Conservation (phyloP, 2,329 filamentous ascomycete species). For the Cytospora chrysosperma region DNA sequence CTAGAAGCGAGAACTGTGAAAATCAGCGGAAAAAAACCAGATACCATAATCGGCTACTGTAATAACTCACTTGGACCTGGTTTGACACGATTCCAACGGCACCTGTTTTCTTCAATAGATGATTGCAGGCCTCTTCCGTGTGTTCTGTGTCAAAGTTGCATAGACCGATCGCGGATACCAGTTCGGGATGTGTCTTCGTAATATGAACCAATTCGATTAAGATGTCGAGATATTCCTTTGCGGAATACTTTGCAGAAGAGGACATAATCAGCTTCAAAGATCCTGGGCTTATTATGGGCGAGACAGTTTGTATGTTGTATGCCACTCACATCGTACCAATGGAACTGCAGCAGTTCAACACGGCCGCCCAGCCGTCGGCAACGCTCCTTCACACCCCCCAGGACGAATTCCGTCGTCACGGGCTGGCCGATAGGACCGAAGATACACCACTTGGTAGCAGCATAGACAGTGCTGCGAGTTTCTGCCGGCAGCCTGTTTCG, state of each 20-base stretch:
- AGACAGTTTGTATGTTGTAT: too few species aligned
- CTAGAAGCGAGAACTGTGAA: constrained; percentile 35
- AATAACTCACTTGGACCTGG: constrained; percentile 34
- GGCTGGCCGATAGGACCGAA: constrained; percentile 30
- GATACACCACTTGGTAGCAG: constrained; percentile 38
- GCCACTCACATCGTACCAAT: constrained; percentile 36
- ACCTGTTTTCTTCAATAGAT: constrained; percentile 32
- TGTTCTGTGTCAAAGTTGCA: constrained; percentile 38
- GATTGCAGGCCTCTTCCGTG: constrained; percentile 34
- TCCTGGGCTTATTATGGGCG: too few species aligned
- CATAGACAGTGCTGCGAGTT: constrained; percentile 29
- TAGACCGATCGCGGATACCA: constrained; percentile 34
- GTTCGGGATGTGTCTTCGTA: constrained; percentile 30
- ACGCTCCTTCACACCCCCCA: constrained; percentile 34
- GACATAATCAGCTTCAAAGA: too few species aligned
- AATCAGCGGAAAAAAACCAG: not conserved
- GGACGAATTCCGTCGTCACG: constrained; percentile 32
- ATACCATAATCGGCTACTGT: not conserved
- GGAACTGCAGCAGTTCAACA: constrained; percentile 38
- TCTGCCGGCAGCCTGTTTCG: constrained; percentile 29
- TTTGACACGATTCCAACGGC: constrained; percentile 34
- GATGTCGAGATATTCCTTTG: constrained; percentile 36
- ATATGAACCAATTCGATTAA: constrained; percentile 33
- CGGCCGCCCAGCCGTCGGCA: constrained; percentile 34
- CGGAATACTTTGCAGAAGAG: constrained; percentile 31